Evolutionary conservation across 192 early-diverging fungal genomes (phyloP).

Genomic region (Geosiphon pyriformis): DNA sequence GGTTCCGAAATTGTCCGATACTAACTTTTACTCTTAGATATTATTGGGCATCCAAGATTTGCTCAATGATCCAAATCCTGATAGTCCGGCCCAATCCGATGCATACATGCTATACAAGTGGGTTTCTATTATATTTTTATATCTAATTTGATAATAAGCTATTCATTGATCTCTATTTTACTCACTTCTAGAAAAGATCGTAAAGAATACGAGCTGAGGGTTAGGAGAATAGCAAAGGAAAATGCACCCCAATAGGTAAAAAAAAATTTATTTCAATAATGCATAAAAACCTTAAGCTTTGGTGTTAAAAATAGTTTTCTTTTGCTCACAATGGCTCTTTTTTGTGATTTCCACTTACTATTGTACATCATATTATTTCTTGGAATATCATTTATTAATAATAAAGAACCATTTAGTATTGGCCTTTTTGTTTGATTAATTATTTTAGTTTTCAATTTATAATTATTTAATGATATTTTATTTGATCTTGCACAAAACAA

Average conservation of each 20-base stretch:
- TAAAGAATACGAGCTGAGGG: neutral
- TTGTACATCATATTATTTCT: too few relatives aligned
- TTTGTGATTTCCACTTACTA: too few relatives aligned
- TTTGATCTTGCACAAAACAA: too few relatives aligned
- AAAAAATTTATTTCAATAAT: too few relatives aligned
- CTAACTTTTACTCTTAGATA: slow-evolving; percentile 49
- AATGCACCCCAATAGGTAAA: neutral
- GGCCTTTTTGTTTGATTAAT: too few relatives aligned
- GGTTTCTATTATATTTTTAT: slow-evolving; percentile 19
- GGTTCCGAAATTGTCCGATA: neutral
- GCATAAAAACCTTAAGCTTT: too few relatives aligned
- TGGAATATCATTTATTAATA: too few relatives aligned
- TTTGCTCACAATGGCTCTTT: too few relatives aligned
- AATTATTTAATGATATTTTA: too few relatives aligned
- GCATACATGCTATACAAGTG: slow-evolving; percentile 76
- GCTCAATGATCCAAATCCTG: slow-evolving; percentile 86
- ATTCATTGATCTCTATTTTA: neutral
- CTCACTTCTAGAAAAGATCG: neutral
- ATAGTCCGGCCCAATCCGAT: slow-evolving; percentile 80
- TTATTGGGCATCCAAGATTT: slow-evolving; percentile 89
- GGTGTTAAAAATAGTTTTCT: too few relatives aligned
- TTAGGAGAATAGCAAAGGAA: neutral
- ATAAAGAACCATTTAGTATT: too few relatives aligned
- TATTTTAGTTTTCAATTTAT: too few relatives aligned
- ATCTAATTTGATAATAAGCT: neutral